Evolutionary conservation across 177 flowering plant species (phyloP), one percentile per base, ranked within the genome.

Genomic region (Tripterygium wilfordii): DNA sequence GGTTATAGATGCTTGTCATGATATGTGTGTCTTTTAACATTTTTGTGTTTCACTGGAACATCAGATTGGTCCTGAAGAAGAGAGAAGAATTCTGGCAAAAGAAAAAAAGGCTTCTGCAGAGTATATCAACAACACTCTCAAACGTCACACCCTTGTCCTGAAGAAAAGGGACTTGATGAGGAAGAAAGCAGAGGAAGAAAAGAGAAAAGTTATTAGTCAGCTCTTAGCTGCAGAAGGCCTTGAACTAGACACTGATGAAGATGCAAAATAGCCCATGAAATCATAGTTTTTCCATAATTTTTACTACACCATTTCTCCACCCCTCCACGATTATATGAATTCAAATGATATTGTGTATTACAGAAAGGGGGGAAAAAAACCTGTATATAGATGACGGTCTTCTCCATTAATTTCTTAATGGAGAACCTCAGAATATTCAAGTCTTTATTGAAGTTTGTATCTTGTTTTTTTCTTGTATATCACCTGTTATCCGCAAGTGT

Each of bases 181-280:
- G 33, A 88, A 61, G 71, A 88, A 82, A 64, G 84, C 91, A 1
- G 94, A 82, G 52, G 94, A 82, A 15, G 92, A 88, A 8, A 77
- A 73, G 79, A 77, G 66, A 49, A 78, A 66, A 38, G 55, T 65
- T 17, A 74, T 88, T 36, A 58, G 51, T 45, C 78, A 70, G 63
- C 96, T 92, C 53, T 72, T 92, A 47, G 98, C 96, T 8, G 91
- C 79, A 13, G 98, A 92, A 64, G 98, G 96, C 32, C 85, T 92
- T 31, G 96, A 92, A 63, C 88, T 88, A 17, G 96, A 69, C 22
- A 55, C 76, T n/a, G n/a, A n/a, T 21, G 85, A 85, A 32, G 72
- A 80, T 28, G 51, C n/a, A n/a, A n/a, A n/a, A n/a, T n/a, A n/a
- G n/a, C n/a, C n/a, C n/a, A n/a, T n/a, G n/a, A n/a, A n/a, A n/a